Evolutionary conservation across 2,329 filamentous ascomycete genomes (phyloP).

Genomic region (Hypocreales sp.): DNA sequence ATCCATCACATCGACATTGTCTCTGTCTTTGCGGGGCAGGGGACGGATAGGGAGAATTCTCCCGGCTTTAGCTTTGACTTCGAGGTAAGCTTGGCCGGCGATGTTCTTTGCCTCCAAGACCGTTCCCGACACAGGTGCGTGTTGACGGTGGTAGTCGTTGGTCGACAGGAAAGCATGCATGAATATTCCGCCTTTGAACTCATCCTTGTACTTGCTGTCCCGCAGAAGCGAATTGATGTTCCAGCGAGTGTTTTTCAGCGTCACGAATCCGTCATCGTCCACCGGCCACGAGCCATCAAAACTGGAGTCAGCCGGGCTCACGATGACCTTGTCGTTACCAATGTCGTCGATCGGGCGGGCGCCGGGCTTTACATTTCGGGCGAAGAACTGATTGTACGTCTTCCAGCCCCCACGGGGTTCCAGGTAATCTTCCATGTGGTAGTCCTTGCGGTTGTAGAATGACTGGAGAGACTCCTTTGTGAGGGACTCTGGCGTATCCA

Average conservation of each 20-base stretch:
- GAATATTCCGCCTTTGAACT: slow-evolving; percentile 22
- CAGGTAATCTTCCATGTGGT: slow-evolving; percentile 14
- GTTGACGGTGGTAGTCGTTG: slow-evolving; percentile 25
- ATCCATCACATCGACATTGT: slow-evolving; percentile 7
- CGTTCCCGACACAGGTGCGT: slow-evolving; percentile 21
- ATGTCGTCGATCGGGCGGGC: slow-evolving; percentile 14
- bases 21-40: slow-evolving; percentile 1
- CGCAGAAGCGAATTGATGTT: slow-evolving; percentile 18
- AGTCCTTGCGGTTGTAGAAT: slow-evolving; percentile 15
- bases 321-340: slow-evolving; percentile 13
- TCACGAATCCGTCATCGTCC: slow-evolving; percentile 7
- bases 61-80: slow-evolving; percentile 13
- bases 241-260: slow-evolving; percentile 22
- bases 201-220: slow-evolving; percentile 12
- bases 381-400: slow-evolving; percentile 25
- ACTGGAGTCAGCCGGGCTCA: slow-evolving; percentile 20
- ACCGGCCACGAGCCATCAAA: slow-evolving; percentile 4
- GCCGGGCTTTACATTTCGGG: slow-evolving; percentile 18
- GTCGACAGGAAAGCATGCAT: slow-evolving; percentile 24
- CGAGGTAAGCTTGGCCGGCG: slow-evolving; percentile 19
- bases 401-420: slow-evolving; percentile 15
- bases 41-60: too few species aligned
- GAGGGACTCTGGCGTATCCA: slow-evolving; percentile 17
- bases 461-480: slow-evolving; percentile 13
- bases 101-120: slow-evolving; percentile 21